phyloP scores from a whole-genome alignment of 2,329 filamentous ascomycete species.

The Coniochaeta prunicola region DNA sequence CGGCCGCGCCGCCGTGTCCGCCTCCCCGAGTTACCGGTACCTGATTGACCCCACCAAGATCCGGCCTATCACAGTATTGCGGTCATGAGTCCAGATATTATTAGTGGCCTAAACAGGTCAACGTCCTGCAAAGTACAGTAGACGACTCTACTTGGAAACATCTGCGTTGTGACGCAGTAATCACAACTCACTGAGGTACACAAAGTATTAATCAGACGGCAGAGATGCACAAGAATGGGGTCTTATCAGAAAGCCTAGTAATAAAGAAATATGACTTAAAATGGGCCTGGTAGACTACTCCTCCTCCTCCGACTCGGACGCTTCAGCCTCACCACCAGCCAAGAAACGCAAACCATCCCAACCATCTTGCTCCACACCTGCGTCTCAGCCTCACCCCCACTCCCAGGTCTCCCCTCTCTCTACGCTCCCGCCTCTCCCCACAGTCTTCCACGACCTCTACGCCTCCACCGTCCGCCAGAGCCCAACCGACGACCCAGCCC shows the following conservation, averaged over 20 bases:
- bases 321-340: slow-evolving; percentile 2
- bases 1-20: not conserved
- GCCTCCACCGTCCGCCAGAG: slow-evolving; percentile 72
- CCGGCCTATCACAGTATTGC: not conserved
- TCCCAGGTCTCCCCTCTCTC: not conserved
- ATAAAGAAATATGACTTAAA: not conserved
- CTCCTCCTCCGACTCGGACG: slow-evolving; percentile 10
- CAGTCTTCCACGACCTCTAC: slow-evolving; percentile 83
- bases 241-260: not conserved
- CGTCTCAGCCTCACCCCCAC: not conserved
- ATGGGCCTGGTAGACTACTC: slow-evolving; percentile 35
- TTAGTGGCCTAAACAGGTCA: too few relatives aligned
- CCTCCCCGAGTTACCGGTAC: not conserved
- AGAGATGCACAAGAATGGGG: not conserved
- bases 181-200: not conserved
- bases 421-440: slow-evolving; percentile 64
- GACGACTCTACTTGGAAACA: not conserved
- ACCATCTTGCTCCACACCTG: not conserved
- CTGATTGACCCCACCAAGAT: too few relatives aligned
- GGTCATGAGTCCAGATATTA: too few relatives aligned
- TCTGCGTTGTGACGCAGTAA: not conserved
- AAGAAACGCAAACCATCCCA: slow-evolving; percentile 14
- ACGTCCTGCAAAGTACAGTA: not conserved
- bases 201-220: not conserved
- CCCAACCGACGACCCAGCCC: slow-evolving; percentile 69